phyloP scores from a whole-genome alignment of 495 filamentous ascomycete species.

The Talaromyces wortmannii region DNA sequence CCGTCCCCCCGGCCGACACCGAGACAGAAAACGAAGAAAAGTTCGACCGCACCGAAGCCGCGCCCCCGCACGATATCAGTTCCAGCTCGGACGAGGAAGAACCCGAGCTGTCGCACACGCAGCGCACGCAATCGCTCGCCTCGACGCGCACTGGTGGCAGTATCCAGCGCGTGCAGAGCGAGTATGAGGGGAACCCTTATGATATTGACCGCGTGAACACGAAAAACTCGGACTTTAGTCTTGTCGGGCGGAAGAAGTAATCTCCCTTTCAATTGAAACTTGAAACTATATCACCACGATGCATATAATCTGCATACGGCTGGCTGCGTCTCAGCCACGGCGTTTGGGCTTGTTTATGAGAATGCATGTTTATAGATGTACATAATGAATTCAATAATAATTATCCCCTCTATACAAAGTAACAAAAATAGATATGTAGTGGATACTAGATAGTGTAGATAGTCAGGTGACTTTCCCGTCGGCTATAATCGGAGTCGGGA shows the following conservation, averaged over 20 bases:
- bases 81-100: neutral
- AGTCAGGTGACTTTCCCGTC: no score
- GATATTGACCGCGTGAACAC: slow-evolving; percentile 40
- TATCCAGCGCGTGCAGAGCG: slow-evolving; percentile 13
- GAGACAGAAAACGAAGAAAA: slow-evolving; percentile 9
- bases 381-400: no score
- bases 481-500: no score
- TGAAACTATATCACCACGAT: no score
- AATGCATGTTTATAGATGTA: no score
- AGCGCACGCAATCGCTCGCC: slow-evolving; percentile 20
- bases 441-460: no score
- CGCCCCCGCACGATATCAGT: slow-evolving; percentile 12
- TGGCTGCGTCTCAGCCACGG: no score
- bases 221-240: slow-evolving; percentile 21
- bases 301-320: no score
- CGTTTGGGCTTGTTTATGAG: no score
- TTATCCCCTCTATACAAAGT: no score
- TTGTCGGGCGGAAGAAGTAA: neutral
- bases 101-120: slow-evolving; percentile 16
- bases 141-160: slow-evolving; percentile 24
- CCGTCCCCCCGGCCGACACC: slow-evolving; percentile 8
- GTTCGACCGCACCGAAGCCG: slow-evolving; percentile 36
- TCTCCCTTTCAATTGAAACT: neutral
- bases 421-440: no score
- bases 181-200: slow-evolving; percentile 39